phyloP scores from a whole-genome alignment of 306 rosid species.

The Geum urbanum region DNA sequence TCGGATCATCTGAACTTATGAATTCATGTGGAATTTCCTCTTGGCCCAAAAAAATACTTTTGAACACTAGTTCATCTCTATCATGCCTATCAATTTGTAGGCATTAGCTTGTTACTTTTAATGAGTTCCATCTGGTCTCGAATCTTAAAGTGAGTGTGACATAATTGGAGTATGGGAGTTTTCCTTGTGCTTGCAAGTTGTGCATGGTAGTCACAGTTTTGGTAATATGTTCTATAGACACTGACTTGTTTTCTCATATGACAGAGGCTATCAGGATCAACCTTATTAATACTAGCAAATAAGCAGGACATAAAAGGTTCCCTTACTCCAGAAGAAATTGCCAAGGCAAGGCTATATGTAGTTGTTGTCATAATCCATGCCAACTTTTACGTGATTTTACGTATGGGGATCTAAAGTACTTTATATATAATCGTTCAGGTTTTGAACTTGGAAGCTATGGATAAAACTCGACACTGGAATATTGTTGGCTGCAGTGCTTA shows the following conservation, averaged over 20 bases:
- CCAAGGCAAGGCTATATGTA: conserved; percentile 36
- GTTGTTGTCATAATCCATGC: neutral
- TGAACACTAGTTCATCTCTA: too few species aligned
- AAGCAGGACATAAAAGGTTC: conserved; percentile 82
- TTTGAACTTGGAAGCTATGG: conserved; percentile 64
- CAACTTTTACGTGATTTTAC: neutral
- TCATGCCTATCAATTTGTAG: too few species aligned
- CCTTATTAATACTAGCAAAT: conserved; percentile 68
- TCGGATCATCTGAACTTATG: too few species aligned
- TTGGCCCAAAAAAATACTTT: too few species aligned
- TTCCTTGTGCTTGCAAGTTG: neutral
- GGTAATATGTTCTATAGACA: neutral
- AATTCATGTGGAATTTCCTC: too few species aligned
- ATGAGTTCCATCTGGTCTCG: neutral
- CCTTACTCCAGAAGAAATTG: conserved; percentile 60
- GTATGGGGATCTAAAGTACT: neutral
- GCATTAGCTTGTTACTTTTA: too few species aligned
- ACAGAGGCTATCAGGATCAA: conserved; percentile 72
- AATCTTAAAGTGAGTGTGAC: neutral
- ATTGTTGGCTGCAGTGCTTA: conserved; percentile 66
- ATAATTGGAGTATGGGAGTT: neutral
- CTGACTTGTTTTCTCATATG: conserved; percentile 5
- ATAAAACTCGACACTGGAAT: conserved; percentile 56
- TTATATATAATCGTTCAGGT: conserved; percentile 31
- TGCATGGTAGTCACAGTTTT: neutral